phyloP scores from a whole-genome alignment of 2,329 filamentous ascomycete species.

The Xylariaceae sp. region DNA sequence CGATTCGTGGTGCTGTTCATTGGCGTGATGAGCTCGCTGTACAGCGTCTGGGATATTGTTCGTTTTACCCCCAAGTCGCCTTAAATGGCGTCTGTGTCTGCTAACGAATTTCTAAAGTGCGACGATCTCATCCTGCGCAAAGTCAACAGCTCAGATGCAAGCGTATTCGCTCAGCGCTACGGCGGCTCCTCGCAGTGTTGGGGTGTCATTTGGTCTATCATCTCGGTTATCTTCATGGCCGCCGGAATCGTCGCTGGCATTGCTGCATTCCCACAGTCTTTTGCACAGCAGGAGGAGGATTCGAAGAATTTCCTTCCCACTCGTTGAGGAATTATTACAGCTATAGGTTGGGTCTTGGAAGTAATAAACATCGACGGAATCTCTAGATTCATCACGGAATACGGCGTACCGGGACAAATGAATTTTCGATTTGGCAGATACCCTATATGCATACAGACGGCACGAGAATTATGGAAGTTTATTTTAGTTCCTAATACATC shows the following conservation, averaged over 20 bases:
- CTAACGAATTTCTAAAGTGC: conserved; percentile 49
- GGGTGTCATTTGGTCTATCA: conserved; percentile 77
- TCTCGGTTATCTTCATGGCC: conserved; percentile 73
- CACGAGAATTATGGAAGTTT: not conserved
- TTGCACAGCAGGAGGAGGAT: conserved; percentile 43
- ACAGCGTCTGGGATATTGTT: conserved; percentile 81
- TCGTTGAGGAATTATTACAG: conserved; percentile 3
- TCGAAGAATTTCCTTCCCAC: conserved; percentile 28
- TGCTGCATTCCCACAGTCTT: conserved; percentile 74
- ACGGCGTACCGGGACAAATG: conserved; percentile 7
- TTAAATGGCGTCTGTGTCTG: not conserved
- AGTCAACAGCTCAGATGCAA: conserved; percentile 78
- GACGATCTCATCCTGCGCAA: conserved; percentile 80
- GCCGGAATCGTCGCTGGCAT: conserved; percentile 74
- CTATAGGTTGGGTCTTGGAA: not conserved
- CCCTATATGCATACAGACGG: conserved; percentile 3
- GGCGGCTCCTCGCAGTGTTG: conserved; percentile 80
- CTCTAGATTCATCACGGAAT: not conserved
- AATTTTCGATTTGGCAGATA: conserved; percentile 15
- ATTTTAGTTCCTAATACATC: not conserved
- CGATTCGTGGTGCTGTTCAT: conserved; percentile 79
- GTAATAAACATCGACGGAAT: not conserved
- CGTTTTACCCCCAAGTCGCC: conserved; percentile 29
- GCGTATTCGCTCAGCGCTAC: conserved; percentile 76
- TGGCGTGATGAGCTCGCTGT: conserved; percentile 79